Conservation (phyloP, 1,284 basidiomycete species). For the Melampsora americana region DNA sequence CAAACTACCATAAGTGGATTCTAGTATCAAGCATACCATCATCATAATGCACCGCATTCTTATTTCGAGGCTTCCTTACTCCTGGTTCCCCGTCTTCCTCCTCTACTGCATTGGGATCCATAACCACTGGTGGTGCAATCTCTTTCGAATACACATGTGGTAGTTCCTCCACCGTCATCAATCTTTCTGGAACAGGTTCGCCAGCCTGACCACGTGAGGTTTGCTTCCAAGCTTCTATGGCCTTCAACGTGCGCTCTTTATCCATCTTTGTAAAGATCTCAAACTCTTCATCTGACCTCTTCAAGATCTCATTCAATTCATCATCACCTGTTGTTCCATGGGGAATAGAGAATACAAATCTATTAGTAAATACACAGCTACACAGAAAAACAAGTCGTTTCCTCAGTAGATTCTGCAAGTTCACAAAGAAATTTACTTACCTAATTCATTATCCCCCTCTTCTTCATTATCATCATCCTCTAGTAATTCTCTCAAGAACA, state of each 20-base stretch:
- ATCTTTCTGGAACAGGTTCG: constrained; percentile 71
- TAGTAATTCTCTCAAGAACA: constrained; percentile 69
- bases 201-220: constrained; percentile 63
- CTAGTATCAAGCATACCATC: constrained; percentile 48
- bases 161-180: constrained; percentile 85
- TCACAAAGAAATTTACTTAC: background rate
- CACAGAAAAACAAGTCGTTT: background rate
- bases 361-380: constrained; percentile 51
- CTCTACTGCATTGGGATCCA: constrained; percentile 44
- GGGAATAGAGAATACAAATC: constrained; percentile 55
- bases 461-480: constrained; percentile 54
- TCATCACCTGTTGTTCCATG: constrained; percentile 93
- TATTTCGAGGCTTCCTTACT: constrained; percentile 49
- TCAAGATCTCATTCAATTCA: constrained; percentile 89
- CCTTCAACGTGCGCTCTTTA: constrained; percentile 70
- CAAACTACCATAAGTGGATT: background rate
- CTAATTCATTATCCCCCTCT: constrained; percentile 52
- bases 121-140: constrained; percentile 25
- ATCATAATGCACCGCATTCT: constrained; percentile 54
- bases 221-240: constrained; percentile 67
- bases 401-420: background rate
- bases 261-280: constrained; percentile 82
- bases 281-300: constrained; percentile 77
- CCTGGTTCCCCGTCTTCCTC: constrained; percentile 50
- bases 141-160: constrained; percentile 72